Conservation (phyloP, 2,329 filamentous ascomycete genomes). For the Exutisphaerella laricina region DNA sequence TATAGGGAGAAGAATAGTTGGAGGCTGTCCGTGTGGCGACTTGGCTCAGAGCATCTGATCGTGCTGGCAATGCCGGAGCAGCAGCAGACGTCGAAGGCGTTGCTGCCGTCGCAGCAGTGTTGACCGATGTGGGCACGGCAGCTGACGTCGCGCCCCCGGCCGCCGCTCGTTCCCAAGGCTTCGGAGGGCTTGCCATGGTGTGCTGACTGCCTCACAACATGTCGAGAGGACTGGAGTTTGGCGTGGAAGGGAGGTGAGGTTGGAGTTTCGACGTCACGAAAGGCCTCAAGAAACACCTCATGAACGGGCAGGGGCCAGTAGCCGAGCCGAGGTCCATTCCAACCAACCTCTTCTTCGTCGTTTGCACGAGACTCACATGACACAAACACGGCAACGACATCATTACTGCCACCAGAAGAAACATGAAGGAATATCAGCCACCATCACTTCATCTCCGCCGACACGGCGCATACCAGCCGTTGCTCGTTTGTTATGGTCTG, state of each 20-base stretch:
- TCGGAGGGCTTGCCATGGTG: constrained; percentile 67
- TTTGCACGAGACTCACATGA: too few species aligned
- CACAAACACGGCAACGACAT: too few species aligned
- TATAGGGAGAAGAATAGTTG: constrained; percentile 58
- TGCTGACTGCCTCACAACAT: neutral
- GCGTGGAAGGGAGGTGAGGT: neutral
- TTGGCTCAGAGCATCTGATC: constrained; percentile 70
- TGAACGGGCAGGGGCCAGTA: too few species aligned
- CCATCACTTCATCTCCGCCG: too few species aligned
- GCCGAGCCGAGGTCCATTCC: too few species aligned
- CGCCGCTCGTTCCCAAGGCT: constrained; percentile 89
- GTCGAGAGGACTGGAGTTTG: neutral
- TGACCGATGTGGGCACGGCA: constrained; percentile 41
- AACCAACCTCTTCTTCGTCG: too few species aligned
- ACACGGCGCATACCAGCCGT: too few species aligned
- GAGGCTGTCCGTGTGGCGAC: constrained; percentile 85
- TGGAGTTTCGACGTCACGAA: too few species aligned
- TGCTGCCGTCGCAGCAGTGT: constrained; percentile 38
- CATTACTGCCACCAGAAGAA: too few species aligned
- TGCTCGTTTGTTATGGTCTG: constrained; percentile 19
- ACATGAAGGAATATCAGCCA: too few species aligned
- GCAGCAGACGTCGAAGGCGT: constrained; percentile 36
- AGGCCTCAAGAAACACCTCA: too few species aligned
- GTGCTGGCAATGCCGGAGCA: constrained; percentile 69
- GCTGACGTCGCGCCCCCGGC: constrained; percentile 42